Conservation (phyloP, 139 green algal genomes). For the Yamagishiella unicocca region DNA sequence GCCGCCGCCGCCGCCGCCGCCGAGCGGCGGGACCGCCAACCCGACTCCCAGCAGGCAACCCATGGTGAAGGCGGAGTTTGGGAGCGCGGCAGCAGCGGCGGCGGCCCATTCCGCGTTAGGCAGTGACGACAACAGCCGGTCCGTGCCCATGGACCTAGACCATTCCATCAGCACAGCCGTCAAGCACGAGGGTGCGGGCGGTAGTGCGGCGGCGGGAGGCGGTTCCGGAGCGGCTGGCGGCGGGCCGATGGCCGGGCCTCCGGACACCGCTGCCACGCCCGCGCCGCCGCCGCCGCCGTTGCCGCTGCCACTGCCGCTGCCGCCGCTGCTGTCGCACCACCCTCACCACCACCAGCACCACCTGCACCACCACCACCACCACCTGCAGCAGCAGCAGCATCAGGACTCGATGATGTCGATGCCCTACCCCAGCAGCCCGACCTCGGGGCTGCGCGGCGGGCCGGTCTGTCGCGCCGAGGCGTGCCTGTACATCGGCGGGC, state of each 20-base stretch:
- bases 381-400: no score
- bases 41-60: background rate
- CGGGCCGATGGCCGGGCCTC: background rate
- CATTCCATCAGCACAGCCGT: conserved; percentile 3
- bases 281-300: conserved; percentile 8
- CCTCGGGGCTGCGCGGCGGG: conserved; percentile 25
- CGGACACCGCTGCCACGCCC: conserved; percentile 23
- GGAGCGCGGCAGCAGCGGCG: background rate
- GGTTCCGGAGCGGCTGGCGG: background rate
- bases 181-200: background rate
- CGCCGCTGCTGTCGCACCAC: background rate
- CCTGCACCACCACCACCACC: background rate
- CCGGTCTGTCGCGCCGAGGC: conserved; percentile 51
- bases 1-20: no score
- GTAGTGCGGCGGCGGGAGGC: background rate
- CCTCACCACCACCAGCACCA: background rate
- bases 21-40: no score
- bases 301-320: background rate
- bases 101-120: background rate
- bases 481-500: conserved; percentile 54
- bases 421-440: background rate
- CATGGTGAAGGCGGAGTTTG: background rate
- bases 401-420: no score
- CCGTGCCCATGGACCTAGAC: conserved; percentile 42
- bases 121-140: conserved; percentile 27